Conservation (phyloP, 306 rosid genomes). For the Pyrus betulifolia region DNA sequence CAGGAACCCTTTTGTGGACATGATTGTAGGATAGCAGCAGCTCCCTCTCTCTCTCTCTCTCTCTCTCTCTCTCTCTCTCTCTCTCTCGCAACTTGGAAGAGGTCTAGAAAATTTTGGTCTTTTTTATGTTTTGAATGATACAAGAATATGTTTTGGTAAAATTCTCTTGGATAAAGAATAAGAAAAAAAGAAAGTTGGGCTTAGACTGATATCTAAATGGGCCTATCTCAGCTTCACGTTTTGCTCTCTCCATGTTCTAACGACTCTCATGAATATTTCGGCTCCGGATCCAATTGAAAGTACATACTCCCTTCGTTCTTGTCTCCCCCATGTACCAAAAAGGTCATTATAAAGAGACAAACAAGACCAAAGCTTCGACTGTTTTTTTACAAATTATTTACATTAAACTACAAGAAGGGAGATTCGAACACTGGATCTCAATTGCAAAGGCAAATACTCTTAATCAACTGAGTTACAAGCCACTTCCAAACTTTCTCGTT, state of each 20-base stretch:
- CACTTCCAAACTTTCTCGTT: too few relatives aligned
- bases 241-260: background rate
- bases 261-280: background rate
- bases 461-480: too few relatives aligned
- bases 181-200: too few relatives aligned
- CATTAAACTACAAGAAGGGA: too few relatives aligned
- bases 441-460: too few relatives aligned
- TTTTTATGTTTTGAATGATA: background rate
- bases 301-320: background rate
- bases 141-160: too few relatives aligned
- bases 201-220: background rate
- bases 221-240: background rate
- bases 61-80: background rate
- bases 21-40: constrained; percentile 31
- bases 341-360: too few relatives aligned
- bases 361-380: background rate
- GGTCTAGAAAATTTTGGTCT: background rate
- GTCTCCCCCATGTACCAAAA: background rate
- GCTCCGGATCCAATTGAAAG: background rate
- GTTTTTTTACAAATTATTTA: too few relatives aligned
- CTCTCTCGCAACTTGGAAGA: background rate
- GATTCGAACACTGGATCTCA: too few relatives aligned
- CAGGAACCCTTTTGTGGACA: constrained; percentile 30
- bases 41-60: too few relatives aligned
- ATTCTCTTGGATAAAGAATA: background rate